Conservation (phyloP, 1,284 basidiomycete genomes). For the Caloboletus firmus region DNA sequence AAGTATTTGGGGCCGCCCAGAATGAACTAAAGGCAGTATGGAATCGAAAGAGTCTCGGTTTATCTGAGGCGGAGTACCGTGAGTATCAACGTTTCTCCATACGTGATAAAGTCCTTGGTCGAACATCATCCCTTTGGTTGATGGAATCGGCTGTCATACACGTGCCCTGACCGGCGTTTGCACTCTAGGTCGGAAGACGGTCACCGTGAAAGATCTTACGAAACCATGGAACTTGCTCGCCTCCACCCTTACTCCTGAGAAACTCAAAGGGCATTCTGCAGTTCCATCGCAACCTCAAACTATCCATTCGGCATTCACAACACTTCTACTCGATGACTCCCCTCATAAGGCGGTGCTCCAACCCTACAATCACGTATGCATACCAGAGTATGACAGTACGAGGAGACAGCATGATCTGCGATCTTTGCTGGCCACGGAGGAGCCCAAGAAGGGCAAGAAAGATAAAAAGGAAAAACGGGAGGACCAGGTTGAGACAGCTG, state of each 20-base stretch:
- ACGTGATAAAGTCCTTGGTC: not conserved
- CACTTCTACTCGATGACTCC: constrained; percentile 82
- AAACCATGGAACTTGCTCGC: constrained; percentile 59
- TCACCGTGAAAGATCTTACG: constrained; percentile 71
- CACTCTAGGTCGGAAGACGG: constrained; percentile 56
- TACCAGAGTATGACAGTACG: constrained; percentile 61
- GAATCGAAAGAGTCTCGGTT: constrained; percentile 76
- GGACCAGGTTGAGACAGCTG: not conserved
- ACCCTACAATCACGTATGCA: constrained; percentile 77
- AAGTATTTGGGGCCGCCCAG: constrained; percentile 50
- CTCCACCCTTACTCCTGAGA: constrained; percentile 5
- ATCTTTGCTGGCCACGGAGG: constrained; percentile 14
- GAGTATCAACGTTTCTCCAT: constrained; percentile 29
- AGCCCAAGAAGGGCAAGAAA: constrained; percentile 7
- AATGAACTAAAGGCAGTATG: constrained; percentile 62
- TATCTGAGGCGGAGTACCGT: constrained; percentile 61
- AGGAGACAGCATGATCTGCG: constrained; percentile 49
- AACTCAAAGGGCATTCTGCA: not conserved
- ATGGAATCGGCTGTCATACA: not conserved
- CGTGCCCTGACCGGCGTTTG: constrained; percentile 6
- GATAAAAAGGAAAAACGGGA: constrained; percentile 10
- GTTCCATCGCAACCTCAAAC: constrained; percentile 4
- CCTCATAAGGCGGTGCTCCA: constrained; percentile 74
- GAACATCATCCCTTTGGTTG: not conserved
- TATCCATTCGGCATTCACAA: constrained; percentile 62